Base-by-base conservation (phyloP, 441 rosid species). In the Viola pubescens region DNA sequence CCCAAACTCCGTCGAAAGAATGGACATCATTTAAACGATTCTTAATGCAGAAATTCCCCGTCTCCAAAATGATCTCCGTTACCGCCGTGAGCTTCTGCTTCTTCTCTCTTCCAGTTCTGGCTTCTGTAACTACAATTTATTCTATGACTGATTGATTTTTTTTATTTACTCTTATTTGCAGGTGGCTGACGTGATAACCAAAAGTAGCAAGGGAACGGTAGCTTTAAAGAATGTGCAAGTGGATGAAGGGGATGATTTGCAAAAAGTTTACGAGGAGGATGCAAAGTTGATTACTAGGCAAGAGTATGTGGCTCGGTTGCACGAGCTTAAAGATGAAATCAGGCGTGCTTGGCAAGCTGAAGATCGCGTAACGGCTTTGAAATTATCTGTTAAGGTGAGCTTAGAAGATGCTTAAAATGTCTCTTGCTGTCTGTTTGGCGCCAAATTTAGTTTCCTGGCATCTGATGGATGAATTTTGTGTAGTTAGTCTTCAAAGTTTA, bases 21-120 rank as follows among this genome's bases (percentile, higher is more conserved):
- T 92, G 98, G 98, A 76, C 64, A 46, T 84, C 86, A 38, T 89
- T 87, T 71, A 92, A 77, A 78, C 82, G 95, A 72, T 70, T 80
- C 68, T 74, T 92, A 59, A 80, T 87, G 90, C 97, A 89, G 81
- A 82, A 82, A 59, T 92, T 89, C 72, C 86, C 91, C 26, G 88
- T 85, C 67, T 77, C 95, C 66, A 92, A 79, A 75, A 83, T 84
- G 81, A 70, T 81, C 56, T 78, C 94, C 14, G 63, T 75, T 57
- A 84, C 98, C 64, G 81, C 86, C 13, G 97, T 91, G 71, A 73
- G 89, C 54, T 38, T 26, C 44, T 9, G 65, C 26, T 26, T 1
- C 34, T 26, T 26, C 1, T 26, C 34, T 26, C 34, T 2, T 26
- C 2, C 34, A 26, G 34, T 26, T 26, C 34, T 26, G 2, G 34